Percentiles rank a stretch among this genome's conserved stretches.
Conservation (phyloP, 2,329 filamentous ascomycete species). For the Claviceps humidiphila region DNA sequence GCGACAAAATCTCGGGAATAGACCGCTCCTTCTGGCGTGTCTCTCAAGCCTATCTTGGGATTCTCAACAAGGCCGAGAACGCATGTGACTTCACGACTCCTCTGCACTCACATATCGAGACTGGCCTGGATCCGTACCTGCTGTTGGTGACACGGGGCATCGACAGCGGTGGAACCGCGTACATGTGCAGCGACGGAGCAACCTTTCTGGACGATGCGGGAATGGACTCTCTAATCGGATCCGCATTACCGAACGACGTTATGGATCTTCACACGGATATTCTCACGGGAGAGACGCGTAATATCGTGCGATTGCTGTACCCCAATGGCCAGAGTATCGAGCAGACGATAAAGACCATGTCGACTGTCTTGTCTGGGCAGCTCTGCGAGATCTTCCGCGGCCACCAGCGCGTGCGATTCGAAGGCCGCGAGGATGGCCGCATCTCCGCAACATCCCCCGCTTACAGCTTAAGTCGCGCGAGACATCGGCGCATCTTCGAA, state of each 20-base stretch:
- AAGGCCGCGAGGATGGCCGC: constrained; percentile 6
- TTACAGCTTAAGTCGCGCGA: constrained; percentile 6
- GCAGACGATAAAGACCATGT: background rate
- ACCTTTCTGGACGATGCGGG: constrained; percentile 5
- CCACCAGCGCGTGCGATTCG: constrained; percentile 4
- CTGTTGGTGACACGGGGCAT: constrained; percentile 3
- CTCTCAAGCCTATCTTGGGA: constrained; percentile 2
- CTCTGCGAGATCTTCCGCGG: constrained; percentile 7
- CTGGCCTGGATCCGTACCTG: constrained; percentile 3
- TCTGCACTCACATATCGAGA: constrained; percentile 1
- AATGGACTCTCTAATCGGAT: constrained; percentile 7
- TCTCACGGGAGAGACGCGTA: constrained; percentile 5
- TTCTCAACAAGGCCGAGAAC: constrained; percentile 5
- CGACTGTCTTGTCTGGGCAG: constrained; percentile 4
- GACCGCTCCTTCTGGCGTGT: constrained; percentile 7
- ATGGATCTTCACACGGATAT: constrained; percentile 8
- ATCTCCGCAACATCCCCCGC: constrained; percentile 5
- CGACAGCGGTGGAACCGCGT: constrained; percentile 5
- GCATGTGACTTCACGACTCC: constrained; percentile 1
- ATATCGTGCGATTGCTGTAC: constrained; percentile 5
- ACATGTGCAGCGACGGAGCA: constrained; percentile 8
- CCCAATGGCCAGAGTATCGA: constrained; percentile 2
- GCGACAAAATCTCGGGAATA: constrained; percentile 3
- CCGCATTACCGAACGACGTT: constrained; percentile 6
- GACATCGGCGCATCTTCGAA: constrained; percentile 6